Evolutionary conservation across 2,329 filamentous ascomycete species (phyloP), one percentile per base, ranked within the genome.

Genomic region (Verticillium albo-atrum): DNA sequence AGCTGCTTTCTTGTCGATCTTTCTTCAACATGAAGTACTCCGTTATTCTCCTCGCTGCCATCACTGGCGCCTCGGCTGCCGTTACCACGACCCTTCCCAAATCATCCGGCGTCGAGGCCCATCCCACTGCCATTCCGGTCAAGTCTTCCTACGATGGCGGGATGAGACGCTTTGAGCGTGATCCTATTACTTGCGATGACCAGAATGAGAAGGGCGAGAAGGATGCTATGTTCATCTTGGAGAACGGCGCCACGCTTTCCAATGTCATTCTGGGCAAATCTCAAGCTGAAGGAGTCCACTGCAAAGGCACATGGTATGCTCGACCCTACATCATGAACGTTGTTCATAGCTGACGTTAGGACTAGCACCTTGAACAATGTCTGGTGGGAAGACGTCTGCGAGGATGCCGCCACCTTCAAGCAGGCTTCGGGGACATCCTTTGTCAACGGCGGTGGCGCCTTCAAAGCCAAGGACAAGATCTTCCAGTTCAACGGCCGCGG

Each of bases 111-210:
- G 73, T 70, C 37, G 71, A 77, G 50, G 61, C 68, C 37, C 74
- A 74, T 51, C 70, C 70, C 9, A 70, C 74, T 60, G 74, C 75
- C 30, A 74, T 79, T 62, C 67, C 71, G 4, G 74, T 77, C 25
- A 70, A 70, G 25, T 71, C 70, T 20, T 67, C 64, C 26, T 79
- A 77, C 61, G 80, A 82, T 63, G 79, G 80, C 57, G 76, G 72
- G 23, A 79, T 82, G 77, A 73, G 76, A 66, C 71, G 73, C 54
- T 81, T 72, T 68, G 80, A 79, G 58, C 77, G 80, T 61, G 75
- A 71, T 58, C 68, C 54, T 4, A 27, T 35, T 17, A 68, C 67
- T 27, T 81, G 79, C 68, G 71, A 63, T 26, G 75, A 64, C 2
- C 66, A 80, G 64, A 60, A 62, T 9, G 79, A 81, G 65, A 78